Conservation (phyloP, 345 rosid species). For the Viola odorata region DNA sequence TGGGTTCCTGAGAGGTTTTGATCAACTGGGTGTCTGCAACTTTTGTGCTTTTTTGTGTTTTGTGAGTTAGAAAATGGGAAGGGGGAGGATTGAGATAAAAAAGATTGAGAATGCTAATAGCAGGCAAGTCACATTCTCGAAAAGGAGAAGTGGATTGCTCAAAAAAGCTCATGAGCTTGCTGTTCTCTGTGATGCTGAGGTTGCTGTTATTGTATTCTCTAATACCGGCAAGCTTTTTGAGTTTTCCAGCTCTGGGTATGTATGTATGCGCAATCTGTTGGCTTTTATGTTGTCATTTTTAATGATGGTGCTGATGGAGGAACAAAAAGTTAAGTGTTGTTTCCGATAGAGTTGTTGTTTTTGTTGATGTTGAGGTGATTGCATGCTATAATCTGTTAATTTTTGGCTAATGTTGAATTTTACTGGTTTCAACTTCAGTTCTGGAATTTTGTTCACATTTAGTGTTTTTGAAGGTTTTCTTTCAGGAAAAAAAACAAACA, state of each 20-base stretch:
- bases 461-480: no score
- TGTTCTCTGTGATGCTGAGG: constrained; percentile 88
- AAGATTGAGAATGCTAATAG: constrained; percentile 91
- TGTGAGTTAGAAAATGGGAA: constrained; percentile 46
- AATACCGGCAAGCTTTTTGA: constrained; percentile 89
- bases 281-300: not conserved
- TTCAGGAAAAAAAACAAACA: no score
- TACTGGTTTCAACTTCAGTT: no score
- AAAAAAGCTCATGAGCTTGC: constrained; percentile 89
- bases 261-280: not conserved
- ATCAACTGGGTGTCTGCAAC: constrained; percentile 8
- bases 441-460: no score
- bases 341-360: not conserved
- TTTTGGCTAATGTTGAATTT: no score
- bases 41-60: not conserved
- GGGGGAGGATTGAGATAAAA: constrained; percentile 93
- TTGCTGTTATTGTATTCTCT: constrained; percentile 89
- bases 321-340: not conserved
- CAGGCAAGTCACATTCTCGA: constrained; percentile 96
- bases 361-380: constrained; percentile 1
- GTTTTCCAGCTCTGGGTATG: constrained; percentile 71
- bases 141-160: constrained; percentile 84
- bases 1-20: not conserved
- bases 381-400: not conserved
- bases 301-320: not conserved